Evolutionary conservation across 2,329 filamentous ascomycete genomes (phyloP), one percentile per base, ranked within the genome.

Genomic region (Paecilomyces niveus): DNA sequence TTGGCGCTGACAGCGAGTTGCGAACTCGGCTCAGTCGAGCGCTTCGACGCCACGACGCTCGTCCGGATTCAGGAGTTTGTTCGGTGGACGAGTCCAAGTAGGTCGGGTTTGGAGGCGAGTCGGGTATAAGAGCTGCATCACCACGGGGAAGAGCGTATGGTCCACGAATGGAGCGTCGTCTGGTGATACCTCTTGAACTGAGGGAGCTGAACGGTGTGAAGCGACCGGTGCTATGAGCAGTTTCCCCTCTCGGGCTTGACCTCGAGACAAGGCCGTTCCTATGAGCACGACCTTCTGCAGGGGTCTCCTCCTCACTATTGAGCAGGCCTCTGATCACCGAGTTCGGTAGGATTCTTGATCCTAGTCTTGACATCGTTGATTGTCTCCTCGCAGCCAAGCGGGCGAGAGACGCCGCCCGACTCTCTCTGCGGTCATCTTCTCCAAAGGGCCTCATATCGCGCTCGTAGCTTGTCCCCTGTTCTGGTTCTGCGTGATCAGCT

Each of bases 331-430:
- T 72, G 26, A 75, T 74, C 15, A 78, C 75, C 11, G 74, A 74
- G 58, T 78, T 76, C 35, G 78, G 78, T n/a, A 80, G 63, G 29
- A 81, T 71, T 59, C 77, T 72, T 21, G 78, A 79, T 13, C 78
- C 76, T 51, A 81, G 66, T 45, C 78, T 70, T 55, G 78, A 80
- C 73, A 81, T 77, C 13, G 77, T 73, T 3, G 78, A 79, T 59
- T 76, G 76, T 59, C 76, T 71, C 62, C 75, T 72, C 33, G 72
- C 66, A 56, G 72, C 69, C 60, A 76, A 65, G 58, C 70, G 64
- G 63, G 72, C 58, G 63, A 75, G 60, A 32, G 71, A 65, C 59
- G 69, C 64, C 39, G 67, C 68, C 39, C 66, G 68, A 58, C 63
- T 69, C 49, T 72, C 71, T 15, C 69, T 67, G 33, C 72, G 64